Evolutionary conservation across 331 rosid genomes (phyloP).

Genomic region (Arachis monticola): DNA sequence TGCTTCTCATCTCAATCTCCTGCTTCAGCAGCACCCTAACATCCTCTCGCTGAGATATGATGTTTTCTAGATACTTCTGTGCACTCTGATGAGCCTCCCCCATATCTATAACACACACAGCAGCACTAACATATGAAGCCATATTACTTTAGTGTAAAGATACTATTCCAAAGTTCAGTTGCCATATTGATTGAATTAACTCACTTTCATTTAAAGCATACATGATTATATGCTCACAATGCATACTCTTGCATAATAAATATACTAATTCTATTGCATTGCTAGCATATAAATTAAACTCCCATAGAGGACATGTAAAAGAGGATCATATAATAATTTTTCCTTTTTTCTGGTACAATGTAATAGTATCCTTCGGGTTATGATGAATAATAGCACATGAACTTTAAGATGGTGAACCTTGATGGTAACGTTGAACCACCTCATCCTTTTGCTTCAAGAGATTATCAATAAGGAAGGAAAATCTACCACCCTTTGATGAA

Average conservation of each 20-base stretch:
- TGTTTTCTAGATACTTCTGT: slow-evolving; percentile 26
- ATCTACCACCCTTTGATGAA: background rate
- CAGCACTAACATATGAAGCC: background rate
- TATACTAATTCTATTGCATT: no score
- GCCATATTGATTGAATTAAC: no score
- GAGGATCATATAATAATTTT: background rate
- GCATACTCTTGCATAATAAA: no score
- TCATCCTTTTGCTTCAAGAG: slow-evolving; percentile 7
- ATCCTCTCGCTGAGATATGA: slow-evolving; percentile 39
- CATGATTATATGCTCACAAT: no score
- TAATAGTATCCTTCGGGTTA: no score
- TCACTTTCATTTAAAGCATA: no score
- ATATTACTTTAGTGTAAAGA: no score
- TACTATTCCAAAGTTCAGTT: slow-evolving; percentile 11
- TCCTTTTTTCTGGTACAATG: background rate
- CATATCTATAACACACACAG: slow-evolving; percentile 32
- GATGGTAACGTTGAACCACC: background rate
- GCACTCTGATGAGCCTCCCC: slow-evolving; percentile 39
- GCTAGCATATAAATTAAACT: no score
- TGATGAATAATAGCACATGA: no score
- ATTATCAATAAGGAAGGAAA: background rate
- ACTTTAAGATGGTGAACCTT: background rate
- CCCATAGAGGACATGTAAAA: background rate
- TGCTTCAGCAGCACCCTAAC: slow-evolving; percentile 40
- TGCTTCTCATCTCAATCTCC: slow-evolving; percentile 47